Evolutionary conservation across 148 eudicot species (phyloP).

Genomic region (Amaranthus cruentus): DNA sequence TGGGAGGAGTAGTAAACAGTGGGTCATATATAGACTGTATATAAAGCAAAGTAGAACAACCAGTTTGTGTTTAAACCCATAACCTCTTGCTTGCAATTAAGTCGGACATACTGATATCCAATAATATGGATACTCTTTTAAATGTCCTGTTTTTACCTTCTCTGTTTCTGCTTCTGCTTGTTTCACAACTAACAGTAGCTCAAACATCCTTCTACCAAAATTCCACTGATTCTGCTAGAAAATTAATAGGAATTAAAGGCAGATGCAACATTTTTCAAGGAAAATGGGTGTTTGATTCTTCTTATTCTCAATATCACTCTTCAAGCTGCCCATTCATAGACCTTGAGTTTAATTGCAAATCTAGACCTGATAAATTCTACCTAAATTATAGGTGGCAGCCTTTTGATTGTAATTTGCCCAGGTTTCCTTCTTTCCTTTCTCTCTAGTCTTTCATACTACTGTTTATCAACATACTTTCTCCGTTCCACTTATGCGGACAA

Average conservation of each 20-base stretch:
- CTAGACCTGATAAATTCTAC: slow-evolving; percentile 62
- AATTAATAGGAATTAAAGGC: not conserved
- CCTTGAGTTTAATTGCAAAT: slow-evolving; percentile 65
- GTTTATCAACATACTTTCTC: too few relatives aligned
- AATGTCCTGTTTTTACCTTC: slow-evolving; percentile 29
- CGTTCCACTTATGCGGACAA: too few relatives aligned
- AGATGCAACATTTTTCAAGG: slow-evolving; percentile 64
- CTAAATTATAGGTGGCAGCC: slow-evolving; percentile 92
- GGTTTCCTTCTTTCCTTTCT: slow-evolving; percentile 31
- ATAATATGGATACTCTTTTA: slow-evolving; percentile 5
- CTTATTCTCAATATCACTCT: slow-evolving; percentile 67
- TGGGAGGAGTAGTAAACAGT: too few relatives aligned
- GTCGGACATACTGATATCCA: slow-evolving; percentile 17
- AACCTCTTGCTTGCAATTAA: not conserved
- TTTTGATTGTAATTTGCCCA: slow-evolving; percentile 55
- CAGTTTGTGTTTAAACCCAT: too few relatives aligned
- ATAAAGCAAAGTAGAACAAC: too few relatives aligned
- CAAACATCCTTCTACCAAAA: slow-evolving; percentile 15
- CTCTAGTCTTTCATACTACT: not conserved
- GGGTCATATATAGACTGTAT: too few relatives aligned
- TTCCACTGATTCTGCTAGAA: not conserved
- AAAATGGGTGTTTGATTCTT: slow-evolving; percentile 82
- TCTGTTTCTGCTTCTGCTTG: slow-evolving; percentile 20
- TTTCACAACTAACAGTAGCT: slow-evolving; percentile 13
- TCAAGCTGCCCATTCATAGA: slow-evolving; percentile 72